Base-by-base conservation (phyloP, 2,329 filamentous ascomycete species). In the Talaromyces verruculosus region DNA sequence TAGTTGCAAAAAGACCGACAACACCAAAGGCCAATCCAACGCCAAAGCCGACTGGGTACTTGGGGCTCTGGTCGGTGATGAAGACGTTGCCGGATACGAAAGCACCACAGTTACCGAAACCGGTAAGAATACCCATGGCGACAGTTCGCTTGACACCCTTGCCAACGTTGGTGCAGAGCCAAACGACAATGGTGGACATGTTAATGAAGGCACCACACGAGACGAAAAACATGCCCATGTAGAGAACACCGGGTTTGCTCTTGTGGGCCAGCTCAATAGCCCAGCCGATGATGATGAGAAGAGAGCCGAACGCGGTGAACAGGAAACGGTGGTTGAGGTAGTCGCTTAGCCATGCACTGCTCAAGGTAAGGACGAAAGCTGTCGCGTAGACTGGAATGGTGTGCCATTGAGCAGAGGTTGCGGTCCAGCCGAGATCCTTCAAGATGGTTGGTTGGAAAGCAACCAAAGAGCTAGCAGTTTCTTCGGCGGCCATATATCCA, bases 91-190 rank as follows among this genome's bases (percentile, higher is more conserved):
- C 73, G 4, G 75, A 76, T 7, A 82, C 72, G 61, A 82, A 78
- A 58, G 79, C 80, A 58, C 78, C 80, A 65, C 78, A 80, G 69
- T 82, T 82, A n/a, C 79, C 80, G 22, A 82, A 78, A 2, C 78
- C 78, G 2, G 78, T 72, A 70, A 79, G 77, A 69, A 81, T 74
- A 1, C 75, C 80, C 70, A 77, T 79, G 3, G 77, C 79, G 6
- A 82, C 74, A 5, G 77, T 78, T 25, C 80, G 77, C 64, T 78
- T 76, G 45, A 76, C 75, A 63, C 75, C 74, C n/a, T 78, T 79
- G 10, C 77, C 72, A 3, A 82, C 70, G 62, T 83, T 82, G 49
- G 78, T 77, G 35, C 76, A 79, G 17, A 78, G 67, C 72, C 74
- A 77, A 5, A 76, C 76, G 11, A 79, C 76, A 13, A 65, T 37